Evolutionary conservation across 768 basidiomycete genomes (phyloP).

Genomic region (Agaricus blazei): DNA sequence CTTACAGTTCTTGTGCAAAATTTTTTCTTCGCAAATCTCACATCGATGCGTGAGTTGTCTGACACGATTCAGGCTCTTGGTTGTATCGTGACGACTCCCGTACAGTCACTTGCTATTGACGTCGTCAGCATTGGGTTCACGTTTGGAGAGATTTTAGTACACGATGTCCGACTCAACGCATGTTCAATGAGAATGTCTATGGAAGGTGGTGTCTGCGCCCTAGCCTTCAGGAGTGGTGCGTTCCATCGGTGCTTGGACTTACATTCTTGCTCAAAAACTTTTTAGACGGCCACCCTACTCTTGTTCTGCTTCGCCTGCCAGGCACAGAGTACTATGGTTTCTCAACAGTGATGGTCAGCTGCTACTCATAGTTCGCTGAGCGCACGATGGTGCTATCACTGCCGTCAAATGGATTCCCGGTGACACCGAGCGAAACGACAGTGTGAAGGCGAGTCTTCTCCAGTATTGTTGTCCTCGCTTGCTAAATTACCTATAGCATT

Average conservation of each 20-base stretch:
- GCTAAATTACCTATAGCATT: slow-evolving; percentile 62
- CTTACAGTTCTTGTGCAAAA: slow-evolving; percentile 78
- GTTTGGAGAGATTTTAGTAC: slow-evolving; percentile 82
- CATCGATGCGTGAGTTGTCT: slow-evolving; percentile 25
- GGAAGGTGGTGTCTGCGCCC: slow-evolving; percentile 77
- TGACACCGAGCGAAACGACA: slow-evolving; percentile 94
- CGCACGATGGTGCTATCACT: slow-evolving; percentile 83
- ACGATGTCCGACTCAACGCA: slow-evolving; percentile 90
- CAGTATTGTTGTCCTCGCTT: neutral
- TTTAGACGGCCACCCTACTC: slow-evolving; percentile 79
- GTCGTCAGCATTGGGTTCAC: slow-evolving; percentile 91
- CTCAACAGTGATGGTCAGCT: slow-evolving; percentile 76
- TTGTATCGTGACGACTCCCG: slow-evolving; percentile 66
- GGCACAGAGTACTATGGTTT: slow-evolving; percentile 93
- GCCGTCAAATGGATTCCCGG: slow-evolving; percentile 87
- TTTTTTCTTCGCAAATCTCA: slow-evolving; percentile 52
- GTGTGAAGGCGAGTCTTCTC: slow-evolving; percentile 67
- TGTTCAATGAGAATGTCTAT: slow-evolving; percentile 84
- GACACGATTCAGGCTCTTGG: slow-evolving; percentile 18
- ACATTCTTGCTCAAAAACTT: slow-evolving; percentile 2
- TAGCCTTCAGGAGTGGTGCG: slow-evolving; percentile 84
- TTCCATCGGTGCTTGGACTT: slow-evolving; percentile 1
- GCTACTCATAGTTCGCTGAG: slow-evolving; percentile 80
- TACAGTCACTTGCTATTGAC: slow-evolving; percentile 94
- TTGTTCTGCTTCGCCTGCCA: slow-evolving; percentile 86